phyloP scores from a whole-genome alignment of 352 stramenopile species.

The Pythium plurisporium region DNA sequence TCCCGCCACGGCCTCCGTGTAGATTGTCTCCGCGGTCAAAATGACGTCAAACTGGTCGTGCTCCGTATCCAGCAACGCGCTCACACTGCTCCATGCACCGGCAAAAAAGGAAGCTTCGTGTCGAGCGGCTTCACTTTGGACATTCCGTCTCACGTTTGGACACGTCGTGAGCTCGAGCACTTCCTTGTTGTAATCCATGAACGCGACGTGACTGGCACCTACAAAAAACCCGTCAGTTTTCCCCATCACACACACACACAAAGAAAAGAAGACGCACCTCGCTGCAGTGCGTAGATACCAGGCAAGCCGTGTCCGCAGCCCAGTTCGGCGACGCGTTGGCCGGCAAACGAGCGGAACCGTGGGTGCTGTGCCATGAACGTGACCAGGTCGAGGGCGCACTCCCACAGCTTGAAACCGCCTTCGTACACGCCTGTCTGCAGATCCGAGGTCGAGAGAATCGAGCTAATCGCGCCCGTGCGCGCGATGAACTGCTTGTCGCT shows the following conservation, averaged over 20 bases:
- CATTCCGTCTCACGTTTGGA: conserved; percentile 66
- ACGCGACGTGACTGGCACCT: conserved; percentile 64
- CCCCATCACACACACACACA: background rate
- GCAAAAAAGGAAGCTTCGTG: conserved; percentile 54
- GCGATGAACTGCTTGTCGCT: conserved; percentile 41
- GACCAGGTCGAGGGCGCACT: conserved; percentile 75
- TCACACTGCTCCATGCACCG: conserved; percentile 66
- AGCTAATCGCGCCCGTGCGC: conserved; percentile 53
- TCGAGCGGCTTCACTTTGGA: conserved; percentile 16
- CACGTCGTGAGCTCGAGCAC: conserved; percentile 83
- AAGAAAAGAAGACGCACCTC: conserved; percentile 26
- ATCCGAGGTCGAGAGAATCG: conserved; percentile 69
- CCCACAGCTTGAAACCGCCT: conserved; percentile 86
- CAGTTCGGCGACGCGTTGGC: conserved; percentile 56
- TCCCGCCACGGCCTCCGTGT: conserved; percentile 70
- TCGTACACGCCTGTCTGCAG: conserved; percentile 79
- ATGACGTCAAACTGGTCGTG: conserved; percentile 70
- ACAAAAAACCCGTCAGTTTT: background rate
- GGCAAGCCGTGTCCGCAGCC: conserved; percentile 77
- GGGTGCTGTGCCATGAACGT: conserved; percentile 17
- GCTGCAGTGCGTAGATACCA: conserved; percentile 67
- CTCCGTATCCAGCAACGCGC: conserved; percentile 38
- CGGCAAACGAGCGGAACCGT: conserved; percentile 27
- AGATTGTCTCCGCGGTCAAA: conserved; percentile 81
- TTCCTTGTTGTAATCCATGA: conserved; percentile 88